phyloP scores from a whole-genome alignment of 352 stramenopile species.

The Pythium dissimile region DNA sequence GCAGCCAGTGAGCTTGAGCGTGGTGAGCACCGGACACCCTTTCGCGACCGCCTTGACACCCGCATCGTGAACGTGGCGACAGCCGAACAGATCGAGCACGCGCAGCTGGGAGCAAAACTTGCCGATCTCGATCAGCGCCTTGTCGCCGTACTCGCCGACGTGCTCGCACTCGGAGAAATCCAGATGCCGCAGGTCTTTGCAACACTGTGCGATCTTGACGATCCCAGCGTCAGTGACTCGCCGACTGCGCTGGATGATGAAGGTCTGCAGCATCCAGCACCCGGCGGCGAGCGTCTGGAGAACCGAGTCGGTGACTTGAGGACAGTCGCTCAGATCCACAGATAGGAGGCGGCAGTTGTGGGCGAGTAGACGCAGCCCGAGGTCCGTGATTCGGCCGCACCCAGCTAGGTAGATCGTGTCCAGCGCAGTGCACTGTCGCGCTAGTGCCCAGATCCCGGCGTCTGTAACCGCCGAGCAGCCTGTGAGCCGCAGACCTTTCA shows the following conservation, averaged over 20 bases:
- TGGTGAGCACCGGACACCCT: conserved; percentile 82
- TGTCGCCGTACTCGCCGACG: conserved; percentile 91
- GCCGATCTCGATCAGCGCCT: conserved; percentile 88
- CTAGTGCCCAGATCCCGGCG: conserved; percentile 84
- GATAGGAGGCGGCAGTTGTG: conserved; percentile 81
- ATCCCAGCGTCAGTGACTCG: conserved; percentile 81
- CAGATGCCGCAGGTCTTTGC: conserved; percentile 68
- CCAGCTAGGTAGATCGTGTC: conserved; percentile 76
- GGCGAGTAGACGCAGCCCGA: conserved; percentile 86
- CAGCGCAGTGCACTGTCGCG: conserved; percentile 63
- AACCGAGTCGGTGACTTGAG: conserved; percentile 76
- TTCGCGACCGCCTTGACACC: conserved; percentile 78
- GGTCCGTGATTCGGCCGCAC: conserved; percentile 80
- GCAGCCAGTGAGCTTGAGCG: conserved; percentile 86
- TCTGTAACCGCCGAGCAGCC: conserved; percentile 83
- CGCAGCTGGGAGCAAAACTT: conserved; percentile 70
- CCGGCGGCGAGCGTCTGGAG: conserved; percentile 86
- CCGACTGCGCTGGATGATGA: conserved; percentile 80
- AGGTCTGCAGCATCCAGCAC: conserved; percentile 79
- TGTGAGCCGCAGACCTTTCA: conserved; percentile 63
- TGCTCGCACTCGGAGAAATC: conserved; percentile 85
- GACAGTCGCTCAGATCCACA: conserved; percentile 86
- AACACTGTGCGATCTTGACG: conserved; percentile 87
- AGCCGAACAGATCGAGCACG: conserved; percentile 84
- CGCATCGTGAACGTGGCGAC: conserved; percentile 81